Conservation (phyloP, 2,329 filamentous ascomycete species). For the Falciphora oryzae region DNA sequence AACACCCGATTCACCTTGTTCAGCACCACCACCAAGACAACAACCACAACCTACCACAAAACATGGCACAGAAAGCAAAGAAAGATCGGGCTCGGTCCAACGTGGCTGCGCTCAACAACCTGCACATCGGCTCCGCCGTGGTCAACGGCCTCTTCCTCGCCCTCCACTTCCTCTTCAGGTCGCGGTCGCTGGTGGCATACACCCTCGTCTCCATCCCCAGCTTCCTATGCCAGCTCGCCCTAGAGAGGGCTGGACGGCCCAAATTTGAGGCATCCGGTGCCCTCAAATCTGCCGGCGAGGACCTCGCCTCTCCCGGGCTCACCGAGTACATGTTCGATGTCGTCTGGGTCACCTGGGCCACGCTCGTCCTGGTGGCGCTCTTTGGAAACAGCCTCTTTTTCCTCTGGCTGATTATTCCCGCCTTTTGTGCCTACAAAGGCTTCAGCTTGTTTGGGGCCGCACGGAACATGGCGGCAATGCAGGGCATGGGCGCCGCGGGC, state of each 20-base stretch:
- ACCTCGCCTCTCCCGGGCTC: conserved; percentile 78
- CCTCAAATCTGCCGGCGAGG: conserved; percentile 76
- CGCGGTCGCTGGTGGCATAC: conserved; percentile 64
- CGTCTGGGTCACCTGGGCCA: conserved; percentile 88
- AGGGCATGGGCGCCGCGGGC: conserved; percentile 32
- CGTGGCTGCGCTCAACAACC: conserved; percentile 67
- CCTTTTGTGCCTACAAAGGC: conserved; percentile 50
- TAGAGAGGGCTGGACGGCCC: conserved; percentile 80
- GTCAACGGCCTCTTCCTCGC: conserved; percentile 73
- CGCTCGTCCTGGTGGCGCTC: conserved; percentile 63
- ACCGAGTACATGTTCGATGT: conserved; percentile 99
- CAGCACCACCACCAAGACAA: not conserved
- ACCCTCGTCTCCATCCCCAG: conserved; percentile 66
- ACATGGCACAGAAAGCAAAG: conserved; percentile 58
- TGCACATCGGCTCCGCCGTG: conserved; percentile 68
- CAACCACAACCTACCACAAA: not conserved
- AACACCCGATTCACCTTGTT: not conserved
- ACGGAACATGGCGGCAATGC: conserved; percentile 46
- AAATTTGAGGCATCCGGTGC: conserved; percentile 59
- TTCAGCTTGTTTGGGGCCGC: conserved; percentile 48
- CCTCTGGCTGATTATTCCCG: conserved; percentile 49
- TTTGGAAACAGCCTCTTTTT: conserved; percentile 73
- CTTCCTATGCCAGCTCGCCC: conserved; percentile 73
- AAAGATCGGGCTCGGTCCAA: conserved; percentile 73
- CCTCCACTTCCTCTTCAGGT: conserved; percentile 59